Base-by-base conservation (phyloP, 768 basidiomycete species). In the Amanita polypyramis region DNA sequence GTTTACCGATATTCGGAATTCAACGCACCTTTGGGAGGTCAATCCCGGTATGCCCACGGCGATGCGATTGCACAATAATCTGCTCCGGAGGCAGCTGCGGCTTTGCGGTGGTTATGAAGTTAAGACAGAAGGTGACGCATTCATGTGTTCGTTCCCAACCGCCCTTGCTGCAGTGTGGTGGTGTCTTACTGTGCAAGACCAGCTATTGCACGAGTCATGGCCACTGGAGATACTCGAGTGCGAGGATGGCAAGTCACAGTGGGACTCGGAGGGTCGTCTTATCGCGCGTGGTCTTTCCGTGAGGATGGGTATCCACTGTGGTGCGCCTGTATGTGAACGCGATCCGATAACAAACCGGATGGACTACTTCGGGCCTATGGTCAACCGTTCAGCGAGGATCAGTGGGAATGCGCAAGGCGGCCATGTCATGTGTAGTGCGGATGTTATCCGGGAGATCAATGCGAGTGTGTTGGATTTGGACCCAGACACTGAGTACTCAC, bases 51-150 rank as follows among this genome's bases (percentile, higher is more conserved):
- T 98, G 94, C 80, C 85, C 17, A 85, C 84, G 0, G 93, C 94
- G 2, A 94, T 96, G 74, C 79, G 81, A 21, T 65, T 92, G 55
- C 96, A 99, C 66, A 94, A 98, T 61, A 74, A 68, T 43, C 72
- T 97, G 19, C 73, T 98, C 39, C 81, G 96, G 17, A 76, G 94
- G 5, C 82, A 85, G 51, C 69, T 97, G 27, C 80, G 95, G 23
- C 72, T 85, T 35, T 94, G 93, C 57, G 93, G 93, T 23, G 96
- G 96, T 1, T 99, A 98, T 63, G 92, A 97, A 66, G 95, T 98
- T 59, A 99, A 99, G 68, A 99, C 96, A 9, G 96, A 99, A 81
- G 96, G 96, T 23, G 96, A 98, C 58, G 82, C 95, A 0, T 99
- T 99, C 72, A 94, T 99, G 88, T 93, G 93, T 45, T 91, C 95